These are phyloP conservation scores for Globisporangium heterothallicum DNA, from an alignment of 352 stramenopile genomes.

Conservation along the genomic window DNA sequence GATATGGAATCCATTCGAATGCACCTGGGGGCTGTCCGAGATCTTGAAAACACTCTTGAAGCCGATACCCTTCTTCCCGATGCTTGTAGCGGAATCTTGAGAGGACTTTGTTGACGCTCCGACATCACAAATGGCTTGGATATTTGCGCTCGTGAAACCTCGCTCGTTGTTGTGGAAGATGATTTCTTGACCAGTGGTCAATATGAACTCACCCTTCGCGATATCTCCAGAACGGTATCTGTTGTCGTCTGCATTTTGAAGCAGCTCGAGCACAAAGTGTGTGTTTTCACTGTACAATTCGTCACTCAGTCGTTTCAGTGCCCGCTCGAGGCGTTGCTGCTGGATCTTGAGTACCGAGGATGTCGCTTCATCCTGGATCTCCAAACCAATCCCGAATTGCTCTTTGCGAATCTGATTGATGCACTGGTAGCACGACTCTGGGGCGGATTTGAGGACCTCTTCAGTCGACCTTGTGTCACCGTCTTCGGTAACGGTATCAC, in stretches of 20 bases:
- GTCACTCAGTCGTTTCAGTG: slow-evolving; percentile 81
- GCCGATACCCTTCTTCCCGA: slow-evolving; percentile 88
- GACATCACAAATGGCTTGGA: slow-evolving; percentile 84
- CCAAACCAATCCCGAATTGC: slow-evolving; percentile 75
- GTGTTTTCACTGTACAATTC: slow-evolving; percentile 85
- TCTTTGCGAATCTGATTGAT: slow-evolving; percentile 60
- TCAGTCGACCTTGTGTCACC: background rate
- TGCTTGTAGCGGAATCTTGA: slow-evolving; percentile 37
- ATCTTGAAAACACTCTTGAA: slow-evolving; percentile 92
- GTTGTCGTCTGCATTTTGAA: slow-evolving; percentile 89
- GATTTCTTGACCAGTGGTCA: slow-evolving; percentile 43
- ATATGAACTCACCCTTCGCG: slow-evolving; percentile 54
- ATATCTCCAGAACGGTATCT: slow-evolving; percentile 34
- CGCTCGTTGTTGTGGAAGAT: slow-evolving; percentile 85
- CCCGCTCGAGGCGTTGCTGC: slow-evolving; percentile 71
- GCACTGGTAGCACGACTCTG: slow-evolving; percentile 37
- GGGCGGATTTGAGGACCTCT: background rate
- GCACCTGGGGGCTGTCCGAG: slow-evolving; percentile 72
- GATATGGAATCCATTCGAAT: slow-evolving; percentile 87
- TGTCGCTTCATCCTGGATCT: slow-evolving; percentile 54
- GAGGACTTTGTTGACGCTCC: slow-evolving; percentile 74
- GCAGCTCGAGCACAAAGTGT: slow-evolving; percentile 85
- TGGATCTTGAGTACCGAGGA: slow-evolving; percentile 59
- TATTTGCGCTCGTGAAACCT: slow-evolving; percentile 69
- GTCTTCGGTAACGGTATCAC: background rate